Percentiles rank a stretch among this genome's conserved stretches.
phyloP scores from a whole-genome alignment of 2,329 filamentous ascomycete species.

The Colletotrichum sp. region DNA sequence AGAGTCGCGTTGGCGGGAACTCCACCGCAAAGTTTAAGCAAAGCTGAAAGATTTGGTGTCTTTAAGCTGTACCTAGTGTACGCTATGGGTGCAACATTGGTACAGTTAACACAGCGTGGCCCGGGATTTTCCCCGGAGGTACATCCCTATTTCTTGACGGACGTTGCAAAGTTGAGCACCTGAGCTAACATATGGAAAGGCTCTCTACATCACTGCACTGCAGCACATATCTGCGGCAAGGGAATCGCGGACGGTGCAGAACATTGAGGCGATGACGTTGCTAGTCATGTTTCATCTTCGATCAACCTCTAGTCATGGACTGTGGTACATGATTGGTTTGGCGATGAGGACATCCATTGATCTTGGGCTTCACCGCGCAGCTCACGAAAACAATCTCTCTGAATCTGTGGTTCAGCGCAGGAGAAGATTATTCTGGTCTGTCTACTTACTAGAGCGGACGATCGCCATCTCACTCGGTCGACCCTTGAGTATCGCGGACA shows the following conservation, averaged over 20 bases:
- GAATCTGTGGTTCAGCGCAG: conserved; percentile 24
- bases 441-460: conserved; percentile 53
- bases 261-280: conserved; percentile 57
- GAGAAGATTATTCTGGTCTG: conserved; percentile 55
- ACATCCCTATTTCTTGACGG: background rate
- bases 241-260: conserved; percentile 52
- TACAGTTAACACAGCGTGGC: conserved; percentile 50
- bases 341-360: conserved; percentile 59
- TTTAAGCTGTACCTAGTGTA: conserved; percentile 59
- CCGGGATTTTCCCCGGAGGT: conserved; percentile 41
- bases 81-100: conserved; percentile 53
- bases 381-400: conserved; percentile 36
- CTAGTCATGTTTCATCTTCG: conserved; percentile 56
- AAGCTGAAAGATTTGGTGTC: conserved; percentile 42
- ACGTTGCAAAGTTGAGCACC: background rate
- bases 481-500: conserved; percentile 54
- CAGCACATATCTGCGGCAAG: conserved; percentile 52
- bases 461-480: conserved; percentile 55
- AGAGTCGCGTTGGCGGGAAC: conserved; percentile 39
- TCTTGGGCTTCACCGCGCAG: conserved; percentile 53
- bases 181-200: conserved; percentile 28
- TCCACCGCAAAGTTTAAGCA: conserved; percentile 26
- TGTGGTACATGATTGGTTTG: conserved; percentile 60
- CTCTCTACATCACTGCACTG: conserved; percentile 53
- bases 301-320: conserved; percentile 52